Evolutionary conservation across 164 flowering plant species (phyloP).

Genomic region (Nelumbo lutea): DNA sequence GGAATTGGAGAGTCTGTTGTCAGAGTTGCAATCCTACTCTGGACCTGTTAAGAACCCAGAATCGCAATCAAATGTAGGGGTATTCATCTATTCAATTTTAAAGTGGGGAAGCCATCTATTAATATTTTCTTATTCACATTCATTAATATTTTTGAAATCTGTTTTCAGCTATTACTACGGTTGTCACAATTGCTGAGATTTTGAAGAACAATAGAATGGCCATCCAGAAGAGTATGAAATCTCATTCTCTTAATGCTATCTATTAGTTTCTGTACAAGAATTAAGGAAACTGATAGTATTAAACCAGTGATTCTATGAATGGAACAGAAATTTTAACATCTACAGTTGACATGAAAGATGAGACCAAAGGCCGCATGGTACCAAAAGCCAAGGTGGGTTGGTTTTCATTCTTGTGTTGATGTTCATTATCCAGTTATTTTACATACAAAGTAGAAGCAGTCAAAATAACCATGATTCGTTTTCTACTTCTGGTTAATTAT

Average conservation of each 20-base stretch:
- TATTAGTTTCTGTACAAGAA: background rate
- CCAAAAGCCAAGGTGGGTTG: slow-evolving; percentile 67
- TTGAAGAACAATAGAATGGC: slow-evolving; percentile 81
- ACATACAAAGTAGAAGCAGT: background rate
- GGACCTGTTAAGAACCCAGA: too few species aligned
- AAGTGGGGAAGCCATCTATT: background rate
- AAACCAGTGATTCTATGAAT: background rate
- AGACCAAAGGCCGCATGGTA: slow-evolving; percentile 52
- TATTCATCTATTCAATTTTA: background rate
- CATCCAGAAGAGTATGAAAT: slow-evolving; percentile 61
- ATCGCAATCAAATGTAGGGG: too few species aligned
- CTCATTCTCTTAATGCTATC: background rate
- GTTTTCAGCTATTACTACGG: slow-evolving; percentile 72
- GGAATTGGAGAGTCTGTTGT: too few species aligned
- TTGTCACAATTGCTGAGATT: slow-evolving; percentile 79
- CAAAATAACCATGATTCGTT: background rate
- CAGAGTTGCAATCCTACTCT: too few species aligned
- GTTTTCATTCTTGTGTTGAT: background rate
- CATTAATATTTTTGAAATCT: background rate
- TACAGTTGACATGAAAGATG: slow-evolving; percentile 73
- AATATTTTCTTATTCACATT: background rate
- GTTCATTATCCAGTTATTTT: background rate
- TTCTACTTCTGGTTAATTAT: background rate
- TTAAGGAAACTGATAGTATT: background rate
- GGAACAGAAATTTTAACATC: slow-evolving; percentile 67